Evolutionary conservation across 2,329 filamentous ascomycete genomes (phyloP), one percentile per base, ranked within the genome.

Genomic region (Fusarium zealandicum): DNA sequence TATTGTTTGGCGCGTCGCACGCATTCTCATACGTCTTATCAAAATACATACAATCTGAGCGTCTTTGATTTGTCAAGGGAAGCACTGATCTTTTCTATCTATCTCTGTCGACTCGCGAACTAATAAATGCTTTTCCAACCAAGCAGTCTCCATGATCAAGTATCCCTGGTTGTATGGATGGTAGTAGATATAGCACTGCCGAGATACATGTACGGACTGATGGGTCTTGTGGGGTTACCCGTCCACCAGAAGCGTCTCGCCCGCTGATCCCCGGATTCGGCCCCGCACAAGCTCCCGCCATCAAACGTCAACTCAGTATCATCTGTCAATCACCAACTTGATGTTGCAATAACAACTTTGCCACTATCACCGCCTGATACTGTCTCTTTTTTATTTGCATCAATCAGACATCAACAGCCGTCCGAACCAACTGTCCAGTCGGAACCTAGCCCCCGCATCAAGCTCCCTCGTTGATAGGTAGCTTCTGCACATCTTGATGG

Each of bases 221-320:
- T 48, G 38, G 30, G 40, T 32, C 46, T 45, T 64, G 63, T 57
- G 63, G 63, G 58, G 63, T 44, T 52, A 52, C 43, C 64, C 45
- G 42, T 35, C 44, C 45, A 37, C 46, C 31, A 43, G 22, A 22
- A 27, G 18, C 40, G 16, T 40, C 8, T 40, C 12, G 16, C 28
- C 38, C 35, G 63, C 49, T 39, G 61, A 63, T 66, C 61, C 61
- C 59, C 55, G 16, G 48, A 47, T 47, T 45, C 54, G 59, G 65
- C 65, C 65, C 65, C 65, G 65, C 65, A 66, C 50, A 54, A 48
- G 54, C 57, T 66, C 50, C 45, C 40, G 48, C 41, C 33, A 51
- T 50, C 49, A 58, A 45, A 46, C 48, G 42, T 56, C 54, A 56
- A 45, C 31, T 35, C 38, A 40, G 13, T 41, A 63, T 65, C 51